These are phyloP conservation scores for Diaporthe capsici DNA, from an alignment of 2,329 filamentous ascomycete genomes.

Conservation along the genomic window DNA sequence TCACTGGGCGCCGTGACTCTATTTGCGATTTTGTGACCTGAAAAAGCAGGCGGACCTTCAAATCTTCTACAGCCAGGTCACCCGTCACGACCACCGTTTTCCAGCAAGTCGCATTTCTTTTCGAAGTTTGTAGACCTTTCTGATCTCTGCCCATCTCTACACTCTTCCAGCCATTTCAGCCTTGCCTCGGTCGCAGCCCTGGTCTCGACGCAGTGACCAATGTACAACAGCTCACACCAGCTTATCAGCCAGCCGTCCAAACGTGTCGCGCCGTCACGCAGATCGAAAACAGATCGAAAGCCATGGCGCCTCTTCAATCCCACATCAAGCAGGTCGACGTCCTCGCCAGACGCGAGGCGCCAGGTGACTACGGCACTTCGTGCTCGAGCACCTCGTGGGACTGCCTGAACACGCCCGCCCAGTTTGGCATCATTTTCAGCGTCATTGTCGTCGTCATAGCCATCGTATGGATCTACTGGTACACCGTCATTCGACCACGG, in stretches of 20 bases:
- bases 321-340: constrained; percentile 43
- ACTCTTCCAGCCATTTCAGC: neutral
- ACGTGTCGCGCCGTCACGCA: too few relatives aligned
- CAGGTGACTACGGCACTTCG: constrained; percentile 21
- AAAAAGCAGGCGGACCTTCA: neutral
- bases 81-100: neutral
- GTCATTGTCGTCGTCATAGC: constrained; percentile 48
- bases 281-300: neutral
- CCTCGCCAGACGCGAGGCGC: constrained; percentile 38
- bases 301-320: constrained; percentile 11
- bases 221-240: too few relatives aligned
- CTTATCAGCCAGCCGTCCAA: neutral
- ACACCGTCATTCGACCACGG: constrained; percentile 40
- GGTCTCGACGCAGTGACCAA: neutral
- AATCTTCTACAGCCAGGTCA: neutral
- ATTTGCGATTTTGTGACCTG: neutral
- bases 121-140: too few relatives aligned
- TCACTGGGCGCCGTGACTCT: neutral
- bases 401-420: constrained; percentile 55
- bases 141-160: neutral
- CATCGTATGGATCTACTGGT: constrained; percentile 52
- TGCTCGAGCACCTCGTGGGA: constrained; percentile 53
- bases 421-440: constrained; percentile 58
- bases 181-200: neutral
- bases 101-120: neutral